Base-by-base conservation (phyloP, 1,284 basidiomycete genomes). In the Boletellus sp. region DNA sequence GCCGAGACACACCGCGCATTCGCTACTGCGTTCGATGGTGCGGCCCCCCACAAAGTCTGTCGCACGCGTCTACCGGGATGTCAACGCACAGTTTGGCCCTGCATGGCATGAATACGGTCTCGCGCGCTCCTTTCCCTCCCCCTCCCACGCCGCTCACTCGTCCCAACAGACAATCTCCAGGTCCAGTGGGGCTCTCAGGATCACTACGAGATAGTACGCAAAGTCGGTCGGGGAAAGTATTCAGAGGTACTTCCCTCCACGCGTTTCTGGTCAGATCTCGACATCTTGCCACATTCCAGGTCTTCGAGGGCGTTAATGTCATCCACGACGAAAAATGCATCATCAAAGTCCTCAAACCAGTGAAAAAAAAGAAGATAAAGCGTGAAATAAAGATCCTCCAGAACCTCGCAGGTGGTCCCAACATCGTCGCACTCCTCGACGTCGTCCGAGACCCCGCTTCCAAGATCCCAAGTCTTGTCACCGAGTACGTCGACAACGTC, bases 281-380 rank as follows among this genome's bases (percentile, higher is more conserved):
- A n/a, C 36, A 49, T 53, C 53, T 32, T 43, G 46, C 30, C 20
- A 35, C 34, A 49, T 45, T n/a, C 34, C 55, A 93, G 91, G 95
- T 98, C 41, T 99, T 99, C 60, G 94, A 98, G 71, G 95, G 94
- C 7, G 84, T 97, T 62, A 94, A 98, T 69, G 84, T 97, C 47
- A 84, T 90, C 26, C 89, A 87, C 52, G 90, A 90, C 61, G 89
- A 94, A 68, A 94, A 96, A 71, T 96, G 94, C 69, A 94, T 98
- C 69, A 94, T 98, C 75, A 98, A 99, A 70, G 94, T 98, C 41
- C 77, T 99, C 54, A 99, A 99, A 71, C 96, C 96, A 1, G 95
- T 99, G 41, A 98, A 99, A 79, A 98, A 98, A 82, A 98, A 98
- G 82, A 99, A 99, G 77, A 98, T 99, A 72, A 98, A 98, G 77